Evolutionary conservation across 1,284 basidiomycete genomes (phyloP).

Genomic region (Porphyrellus sp.): DNA sequence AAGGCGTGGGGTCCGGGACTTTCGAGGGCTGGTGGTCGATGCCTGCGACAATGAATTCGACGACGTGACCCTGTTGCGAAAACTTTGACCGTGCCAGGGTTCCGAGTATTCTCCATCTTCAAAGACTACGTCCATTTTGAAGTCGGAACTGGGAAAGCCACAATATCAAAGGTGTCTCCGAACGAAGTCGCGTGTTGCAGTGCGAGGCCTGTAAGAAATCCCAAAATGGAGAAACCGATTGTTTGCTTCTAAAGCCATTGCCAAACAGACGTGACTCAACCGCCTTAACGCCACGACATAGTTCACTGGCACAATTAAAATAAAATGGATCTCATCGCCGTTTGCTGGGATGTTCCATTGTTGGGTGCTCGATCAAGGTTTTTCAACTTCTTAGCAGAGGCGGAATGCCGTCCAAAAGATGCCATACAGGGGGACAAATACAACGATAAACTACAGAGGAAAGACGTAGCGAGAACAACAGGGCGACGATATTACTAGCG

Average conservation of each 20-base stretch:
- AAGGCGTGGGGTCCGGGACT: slow-evolving; percentile 14
- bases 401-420: too few species aligned
- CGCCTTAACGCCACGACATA: not conserved
- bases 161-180: not conserved
- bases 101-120: slow-evolving; percentile 16
- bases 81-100: not conserved
- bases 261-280: slow-evolving; percentile 15
- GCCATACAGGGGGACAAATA: too few species aligned
- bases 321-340: too few species aligned
- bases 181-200: not conserved
- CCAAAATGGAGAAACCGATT: slow-evolving; percentile 12
- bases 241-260: slow-evolving; percentile 20
- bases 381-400: too few species aligned
- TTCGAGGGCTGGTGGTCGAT: slow-evolving; percentile 4
- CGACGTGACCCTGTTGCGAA: slow-evolving; percentile 18
- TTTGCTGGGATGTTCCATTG: too few species aligned
- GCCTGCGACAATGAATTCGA: slow-evolving; percentile 11
- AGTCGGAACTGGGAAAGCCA: not conserved
- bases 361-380: too few species aligned
- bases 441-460: too few species aligned
- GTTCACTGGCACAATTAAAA: too few species aligned
- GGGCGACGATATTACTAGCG: too few species aligned
- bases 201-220: not conserved
- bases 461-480: too few species aligned
- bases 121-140: slow-evolving; percentile 16